Percentiles rank a stretch among this genome's conserved stretches.
Evolutionary conservation across 345 rosid species (phyloP).

Genomic region (Sisymbrium altissimum): DNA sequence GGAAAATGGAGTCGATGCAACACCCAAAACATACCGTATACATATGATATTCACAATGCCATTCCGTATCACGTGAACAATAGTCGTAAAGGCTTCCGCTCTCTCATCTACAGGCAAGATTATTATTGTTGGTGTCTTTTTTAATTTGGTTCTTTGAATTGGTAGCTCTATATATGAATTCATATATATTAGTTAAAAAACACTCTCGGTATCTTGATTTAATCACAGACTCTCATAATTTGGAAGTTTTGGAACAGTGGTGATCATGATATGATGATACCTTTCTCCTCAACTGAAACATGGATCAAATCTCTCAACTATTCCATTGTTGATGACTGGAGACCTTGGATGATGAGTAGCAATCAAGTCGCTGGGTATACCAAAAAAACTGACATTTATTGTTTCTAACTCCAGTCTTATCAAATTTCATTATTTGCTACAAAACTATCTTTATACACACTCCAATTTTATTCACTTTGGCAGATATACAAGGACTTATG

Average conservation of each 20-base stretch:
- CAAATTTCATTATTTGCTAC: neutral
- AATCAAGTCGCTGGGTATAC: slow-evolving; percentile 54
- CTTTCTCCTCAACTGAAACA: slow-evolving; percentile 57
- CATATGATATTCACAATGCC: neutral
- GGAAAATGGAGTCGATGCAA: slow-evolving; percentile 30
- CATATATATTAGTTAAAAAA: neutral
- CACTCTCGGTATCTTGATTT: neutral
- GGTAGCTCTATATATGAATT: too few relatives aligned
- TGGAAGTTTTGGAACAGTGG: slow-evolving; percentile 43
- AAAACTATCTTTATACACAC: neutral
- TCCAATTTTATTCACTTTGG: neutral
- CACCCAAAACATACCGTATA: slow-evolving; percentile 22
- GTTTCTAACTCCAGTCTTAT: neutral
- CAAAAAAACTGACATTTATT: neutral
- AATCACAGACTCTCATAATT: neutral
- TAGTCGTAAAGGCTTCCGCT: slow-evolving; percentile 30
- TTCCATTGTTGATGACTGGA: slow-evolving; percentile 55
- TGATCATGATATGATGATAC: slow-evolving; percentile 56
- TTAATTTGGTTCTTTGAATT: too few relatives aligned
- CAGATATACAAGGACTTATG: slow-evolving; percentile 48
- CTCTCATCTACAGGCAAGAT: slow-evolving; percentile 32
- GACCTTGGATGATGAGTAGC: slow-evolving; percentile 45
- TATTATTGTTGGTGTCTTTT: neutral
- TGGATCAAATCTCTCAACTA: slow-evolving; percentile 59
- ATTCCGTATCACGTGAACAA: slow-evolving; percentile 15